phyloP scores from a whole-genome alignment of 176 grass and related monocot genomes.

The Oryza brachyantha region DNA sequence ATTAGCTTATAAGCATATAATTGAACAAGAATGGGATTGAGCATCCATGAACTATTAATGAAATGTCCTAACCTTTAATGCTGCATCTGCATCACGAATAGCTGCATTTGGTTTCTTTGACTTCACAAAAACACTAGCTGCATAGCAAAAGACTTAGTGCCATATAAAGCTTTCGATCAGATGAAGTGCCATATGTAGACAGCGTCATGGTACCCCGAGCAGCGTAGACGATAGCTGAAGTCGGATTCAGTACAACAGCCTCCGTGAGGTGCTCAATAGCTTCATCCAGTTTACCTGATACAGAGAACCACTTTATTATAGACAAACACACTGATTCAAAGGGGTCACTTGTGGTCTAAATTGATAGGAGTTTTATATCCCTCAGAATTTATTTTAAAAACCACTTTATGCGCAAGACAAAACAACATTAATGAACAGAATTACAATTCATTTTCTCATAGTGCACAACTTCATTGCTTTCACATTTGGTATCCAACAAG shows the following conservation, averaged over 20 bases:
- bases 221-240: conserved; percentile 69
- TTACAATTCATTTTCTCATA: neutral
- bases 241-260: conserved; percentile 60
- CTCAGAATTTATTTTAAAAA: neutral
- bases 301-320: neutral
- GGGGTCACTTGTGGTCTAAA: neutral
- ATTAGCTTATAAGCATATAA: conserved; percentile 22
- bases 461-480: neutral
- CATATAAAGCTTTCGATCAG: conserved; percentile 9
- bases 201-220: conserved; percentile 48
- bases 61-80: conserved; percentile 49
- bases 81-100: conserved; percentile 69
- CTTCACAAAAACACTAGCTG: conserved; percentile 57
- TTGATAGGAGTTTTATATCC: neutral
- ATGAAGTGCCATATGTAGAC: neutral
- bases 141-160: conserved; percentile 5
- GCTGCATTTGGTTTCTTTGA: conserved; percentile 65
- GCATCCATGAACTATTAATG: conserved; percentile 1
- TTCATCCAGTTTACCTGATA: conserved; percentile 61
- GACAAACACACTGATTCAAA: conserved; percentile 23
- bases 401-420: no score
- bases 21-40: conserved; percentile 10
- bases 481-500: neutral
- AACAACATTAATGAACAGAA: neutral
- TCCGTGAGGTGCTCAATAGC: conserved; percentile 45